Conservation (phyloP, 176 grass and related monocot genomes). For the Zoysia pacifica region DNA sequence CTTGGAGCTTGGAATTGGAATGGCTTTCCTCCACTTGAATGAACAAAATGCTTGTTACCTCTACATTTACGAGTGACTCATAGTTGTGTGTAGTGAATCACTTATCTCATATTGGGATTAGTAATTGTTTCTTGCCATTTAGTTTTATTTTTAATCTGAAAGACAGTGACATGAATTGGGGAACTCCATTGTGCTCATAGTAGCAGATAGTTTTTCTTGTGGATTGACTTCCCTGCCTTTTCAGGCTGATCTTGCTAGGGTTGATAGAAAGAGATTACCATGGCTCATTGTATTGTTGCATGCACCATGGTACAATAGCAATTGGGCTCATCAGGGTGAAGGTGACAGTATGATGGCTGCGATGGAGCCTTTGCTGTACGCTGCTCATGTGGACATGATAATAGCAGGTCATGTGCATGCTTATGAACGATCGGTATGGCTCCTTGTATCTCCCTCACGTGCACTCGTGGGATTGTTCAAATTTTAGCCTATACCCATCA, state of each 20-base stretch:
- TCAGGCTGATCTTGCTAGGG: constrained; percentile 74
- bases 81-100: neutral
- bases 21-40: neutral
- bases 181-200: constrained; percentile 2
- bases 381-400: constrained; percentile 77
- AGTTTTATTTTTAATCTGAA: constrained; percentile 6
- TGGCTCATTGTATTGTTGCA: constrained; percentile 82
- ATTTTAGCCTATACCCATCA: neutral
- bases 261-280: constrained; percentile 75
- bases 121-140: neutral
- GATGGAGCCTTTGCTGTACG: constrained; percentile 82
- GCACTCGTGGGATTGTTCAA: neutral
- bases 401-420: constrained; percentile 92
- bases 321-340: constrained; percentile 84
- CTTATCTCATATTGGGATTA: neutral
- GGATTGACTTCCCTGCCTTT: constrained; percentile 21
- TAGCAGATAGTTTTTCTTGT: neutral
- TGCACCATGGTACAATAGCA: constrained; percentile 97
- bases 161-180: neutral
- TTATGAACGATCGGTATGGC: constrained; percentile 88
- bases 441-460: neutral
- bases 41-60: neutral
- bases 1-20: neutral
- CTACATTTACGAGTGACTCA: neutral
- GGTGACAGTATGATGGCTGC: constrained; percentile 74